Evolutionary conservation across 2,329 filamentous ascomycete genomes (phyloP), one percentile per base, ranked within the genome.

Genomic region (Colletotrichum neosansevieriae): DNA sequence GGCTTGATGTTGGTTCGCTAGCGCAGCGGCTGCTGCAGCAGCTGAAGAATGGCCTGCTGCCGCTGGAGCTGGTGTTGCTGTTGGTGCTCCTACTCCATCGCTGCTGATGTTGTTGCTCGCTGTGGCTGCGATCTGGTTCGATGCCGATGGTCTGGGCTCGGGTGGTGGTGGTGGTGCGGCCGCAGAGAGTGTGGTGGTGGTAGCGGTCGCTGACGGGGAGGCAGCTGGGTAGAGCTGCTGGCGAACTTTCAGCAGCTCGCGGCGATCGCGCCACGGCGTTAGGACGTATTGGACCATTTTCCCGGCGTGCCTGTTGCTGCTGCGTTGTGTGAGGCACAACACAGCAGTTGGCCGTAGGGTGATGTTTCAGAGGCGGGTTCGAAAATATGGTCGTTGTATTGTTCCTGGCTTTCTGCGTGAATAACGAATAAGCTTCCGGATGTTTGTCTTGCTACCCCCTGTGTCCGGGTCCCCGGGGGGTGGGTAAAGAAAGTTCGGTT

Each of bases 281-380:
- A 92, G 89, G 70, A 91, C 84, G 79, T 92, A 93, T 75, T 90
- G 88, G 32, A 91, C 88, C 89, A 92, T 92, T 12, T 45, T 58
- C 34, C 44, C 11, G 51, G 13, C 29, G 29, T 29, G 29, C 13
- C 36, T 38, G 36, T 12, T 34, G 21, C 17, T 34, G 34, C 36
- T 21, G 49, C 15, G 51, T n/a, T 54, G 34, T 9, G 17, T 12
- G 9, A 38, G 3, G 17, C 51, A 32, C 49, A 44, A 59, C 9
- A 44, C 6, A 38, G 44, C 32, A 38, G 11, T 40, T 10, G 15
- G 10, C 15, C 15, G 49, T 10, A 17, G 32, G 32, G 32, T 34
- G 49, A 47, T 59, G 57, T 59, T 59, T 59, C 57, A 59, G 15
- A 59, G 32, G 34, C 51, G 32, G n/a, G n/a, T 24, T 32, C 51